phyloP scores from a whole-genome alignment of 148 eudicot genomes.

The Fagopyrum homotropicum region DNA sequence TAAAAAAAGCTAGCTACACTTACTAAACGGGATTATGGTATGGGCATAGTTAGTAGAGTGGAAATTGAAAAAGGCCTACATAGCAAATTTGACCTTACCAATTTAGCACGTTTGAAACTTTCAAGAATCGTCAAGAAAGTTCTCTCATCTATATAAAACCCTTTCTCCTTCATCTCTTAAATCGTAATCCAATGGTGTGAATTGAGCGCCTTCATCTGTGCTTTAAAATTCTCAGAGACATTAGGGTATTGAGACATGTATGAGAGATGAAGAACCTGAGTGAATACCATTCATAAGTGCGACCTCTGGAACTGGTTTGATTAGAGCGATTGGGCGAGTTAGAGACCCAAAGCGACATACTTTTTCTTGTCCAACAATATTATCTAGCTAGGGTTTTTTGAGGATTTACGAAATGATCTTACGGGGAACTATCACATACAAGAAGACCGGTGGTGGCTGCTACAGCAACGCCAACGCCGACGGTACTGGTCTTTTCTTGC shows the following conservation, averaged over 20 bases:
- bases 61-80: too few species aligned
- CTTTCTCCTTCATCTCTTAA: slow-evolving; percentile 58
- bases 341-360: slow-evolving; percentile 27
- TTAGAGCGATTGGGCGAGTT: slow-evolving; percentile 41
- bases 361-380: slow-evolving; percentile 49
- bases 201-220: slow-evolving; percentile 9
- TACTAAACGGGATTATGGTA: too few species aligned
- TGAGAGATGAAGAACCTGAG: slow-evolving; percentile 53
- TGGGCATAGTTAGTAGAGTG: too few species aligned
- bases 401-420: slow-evolving; percentile 26
- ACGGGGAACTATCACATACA: too few species aligned
- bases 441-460: too few species aligned
- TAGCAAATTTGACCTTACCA: background rate
- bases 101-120: slow-evolving; percentile 26
- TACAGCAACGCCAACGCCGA: too few species aligned
- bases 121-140: slow-evolving; percentile 29
- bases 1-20: too few species aligned
- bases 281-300: slow-evolving; percentile 12
- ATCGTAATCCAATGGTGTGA: slow-evolving; percentile 45
- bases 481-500: too few species aligned
- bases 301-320: slow-evolving; percentile 31
- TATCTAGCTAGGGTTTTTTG: slow-evolving; percentile 18
- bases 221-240: slow-evolving; percentile 14
- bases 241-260: slow-evolving; percentile 28
- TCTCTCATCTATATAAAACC: slow-evolving; percentile 40